Base-by-base conservation (phyloP, 257 asterid species). In the Nicotiana obtusifolia region DNA sequence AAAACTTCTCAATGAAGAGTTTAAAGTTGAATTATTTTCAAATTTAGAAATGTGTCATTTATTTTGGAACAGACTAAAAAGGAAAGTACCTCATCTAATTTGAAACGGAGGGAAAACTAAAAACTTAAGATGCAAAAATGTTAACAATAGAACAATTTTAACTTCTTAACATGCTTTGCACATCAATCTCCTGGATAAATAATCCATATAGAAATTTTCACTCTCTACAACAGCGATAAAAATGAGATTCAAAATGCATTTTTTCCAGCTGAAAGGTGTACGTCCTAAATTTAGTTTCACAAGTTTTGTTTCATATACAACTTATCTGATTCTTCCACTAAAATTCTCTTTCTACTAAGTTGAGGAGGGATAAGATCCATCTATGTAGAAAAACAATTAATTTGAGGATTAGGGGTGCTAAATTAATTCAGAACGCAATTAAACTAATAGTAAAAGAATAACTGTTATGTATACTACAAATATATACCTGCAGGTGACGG, bases 401-500 rank as follows among this genome's bases (percentile, higher is more conserved):
- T 9, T 20, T 62, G 61, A 78, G 17, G 24, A 75, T 10, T 41
- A 60, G 16, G 75, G 79, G 37, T 7, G 47, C 79, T 47, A 73
- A 8, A 73, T 47, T 3, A 73, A 53, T 73, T 73, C 26, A 73
- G 61, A 73, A 73, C 15, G 3, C 41, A 24, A 19, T 15, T 41
- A 49, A 73, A 49, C 35, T 13, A 71, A 20, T 20, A 14, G 35
- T 47, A 73, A 19, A 22, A 52, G 14, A 15, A 41, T 47, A n/a
- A 73, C 26, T 24, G 16, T 44, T 20, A 49, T 28, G 14, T 24
- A 57, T 57, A 47, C 52, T 14, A 73, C 3, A 73, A 20, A 4
- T 33, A 81, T 41, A 41, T 9, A 95, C 99, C 99, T 96, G 92
- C 79, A 73, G 73, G 94, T 87, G 81, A 94, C 87, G 76, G 91